Evolutionary conservation across 306 rosid genomes (phyloP).

Genomic region (Herpetospermum pedunculosum): DNA sequence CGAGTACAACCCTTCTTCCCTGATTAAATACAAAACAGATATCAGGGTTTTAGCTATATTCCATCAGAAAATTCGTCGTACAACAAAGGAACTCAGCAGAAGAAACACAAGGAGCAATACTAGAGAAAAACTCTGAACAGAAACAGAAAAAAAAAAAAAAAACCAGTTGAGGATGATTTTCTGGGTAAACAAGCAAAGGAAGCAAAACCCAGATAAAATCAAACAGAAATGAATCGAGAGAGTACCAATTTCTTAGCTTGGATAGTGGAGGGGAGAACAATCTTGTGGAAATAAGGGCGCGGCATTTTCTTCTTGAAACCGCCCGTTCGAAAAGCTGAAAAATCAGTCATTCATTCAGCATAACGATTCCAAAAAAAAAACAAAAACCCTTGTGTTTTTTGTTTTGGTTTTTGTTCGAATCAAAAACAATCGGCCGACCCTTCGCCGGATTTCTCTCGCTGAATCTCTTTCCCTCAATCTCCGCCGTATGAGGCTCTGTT

Average conservation of each 20-base stretch:
- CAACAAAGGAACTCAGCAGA: not conserved
- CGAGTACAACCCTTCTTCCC: not conserved
- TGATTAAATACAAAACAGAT: not conserved
- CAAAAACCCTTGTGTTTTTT: not conserved
- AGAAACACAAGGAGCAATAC: not conserved
- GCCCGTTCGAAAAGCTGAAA: slow-evolving; percentile 11
- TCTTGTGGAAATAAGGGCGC: slow-evolving; percentile 69
- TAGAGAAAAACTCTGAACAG: not conserved
- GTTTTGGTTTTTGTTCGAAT: not conserved
- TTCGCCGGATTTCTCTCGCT: slow-evolving; percentile 7
- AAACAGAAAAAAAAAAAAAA: not conserved
- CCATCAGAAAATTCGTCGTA: not conserved
- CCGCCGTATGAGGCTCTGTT: not conserved
- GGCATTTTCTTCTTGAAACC: slow-evolving; percentile 36
- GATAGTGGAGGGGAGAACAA: slow-evolving; percentile 54
- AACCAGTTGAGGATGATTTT: not conserved
- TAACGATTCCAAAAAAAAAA: not conserved
- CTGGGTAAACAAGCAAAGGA: not conserved
- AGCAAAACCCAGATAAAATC: slow-evolving; percentile 5
- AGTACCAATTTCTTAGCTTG: slow-evolving; percentile 71
- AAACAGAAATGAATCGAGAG: not conserved
- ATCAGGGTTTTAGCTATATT: not conserved
- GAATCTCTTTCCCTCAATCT: slow-evolving; percentile 4
- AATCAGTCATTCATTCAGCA: slow-evolving; percentile 13
- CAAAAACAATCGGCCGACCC: not conserved